Conservation (phyloP, 768 basidiomycete species). For the Dentipellis fragilis region DNA sequence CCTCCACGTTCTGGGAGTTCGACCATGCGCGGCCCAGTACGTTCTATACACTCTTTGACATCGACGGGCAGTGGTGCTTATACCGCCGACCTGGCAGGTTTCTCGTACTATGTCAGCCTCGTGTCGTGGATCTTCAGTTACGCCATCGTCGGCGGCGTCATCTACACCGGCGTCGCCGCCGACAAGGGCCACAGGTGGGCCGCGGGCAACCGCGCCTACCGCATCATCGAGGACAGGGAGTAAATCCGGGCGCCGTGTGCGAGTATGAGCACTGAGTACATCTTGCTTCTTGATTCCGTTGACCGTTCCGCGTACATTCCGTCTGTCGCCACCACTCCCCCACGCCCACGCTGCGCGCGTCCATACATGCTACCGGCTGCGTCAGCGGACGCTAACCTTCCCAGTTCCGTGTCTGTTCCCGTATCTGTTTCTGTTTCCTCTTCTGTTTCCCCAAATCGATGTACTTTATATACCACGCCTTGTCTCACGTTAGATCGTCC, state of each 20-base stretch:
- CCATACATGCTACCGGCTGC: too few relatives aligned
- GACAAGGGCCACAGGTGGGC: conserved; percentile 62
- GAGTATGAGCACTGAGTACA: background rate
- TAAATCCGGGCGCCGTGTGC: background rate
- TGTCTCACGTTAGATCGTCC: too few relatives aligned
- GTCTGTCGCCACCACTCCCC: too few relatives aligned
- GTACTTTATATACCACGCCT: too few relatives aligned
- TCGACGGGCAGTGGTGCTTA: background rate
- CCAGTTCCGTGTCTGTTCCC: too few relatives aligned
- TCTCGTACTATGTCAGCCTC: conserved; percentile 47
- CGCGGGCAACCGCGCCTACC: conserved; percentile 64
- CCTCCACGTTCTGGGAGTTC: conserved; percentile 37
- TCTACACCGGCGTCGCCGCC: conserved; percentile 54
- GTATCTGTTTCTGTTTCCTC: too few relatives aligned
- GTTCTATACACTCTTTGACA: conserved; percentile 6
- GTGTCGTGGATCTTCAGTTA: conserved; percentile 54
- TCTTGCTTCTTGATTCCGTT: background rate
- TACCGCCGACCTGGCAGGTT: conserved; percentile 36
- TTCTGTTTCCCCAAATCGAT: too few relatives aligned
- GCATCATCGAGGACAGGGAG: conserved; percentile 18
- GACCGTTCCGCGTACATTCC: background rate
- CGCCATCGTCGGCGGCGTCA: conserved; percentile 40
- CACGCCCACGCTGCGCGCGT: too few relatives aligned
- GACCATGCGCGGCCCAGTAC: conserved; percentile 51
- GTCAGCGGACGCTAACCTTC: too few relatives aligned